These are phyloP conservation scores for Fusarium longipes DNA, from an alignment of 2,329 filamentous ascomycete genomes.

Conservation along the genomic window DNA sequence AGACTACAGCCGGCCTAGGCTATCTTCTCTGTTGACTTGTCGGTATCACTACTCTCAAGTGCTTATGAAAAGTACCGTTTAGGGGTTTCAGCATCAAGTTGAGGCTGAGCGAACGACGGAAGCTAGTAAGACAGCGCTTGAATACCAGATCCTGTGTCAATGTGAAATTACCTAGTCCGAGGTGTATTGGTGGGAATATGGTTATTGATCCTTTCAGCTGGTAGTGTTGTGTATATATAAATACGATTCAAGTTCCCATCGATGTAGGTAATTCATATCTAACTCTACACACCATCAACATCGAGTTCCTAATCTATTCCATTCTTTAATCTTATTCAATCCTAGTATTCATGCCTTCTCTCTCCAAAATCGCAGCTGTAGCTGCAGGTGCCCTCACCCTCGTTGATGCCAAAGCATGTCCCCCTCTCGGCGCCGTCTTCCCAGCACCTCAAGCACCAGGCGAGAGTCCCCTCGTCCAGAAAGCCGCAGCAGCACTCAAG, in stretches of 20 bases:
- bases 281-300: neutral
- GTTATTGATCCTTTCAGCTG: neutral
- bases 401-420: conserved; percentile 51
- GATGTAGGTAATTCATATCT: neutral
- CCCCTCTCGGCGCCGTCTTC: conserved; percentile 57
- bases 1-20: conserved; percentile 16
- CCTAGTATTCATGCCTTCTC: conserved; percentile 22
- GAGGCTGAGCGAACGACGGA: neutral
- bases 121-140: neutral
- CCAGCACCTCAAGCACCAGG: conserved; percentile 52
- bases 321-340: neutral
- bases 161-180: neutral
- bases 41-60: neutral
- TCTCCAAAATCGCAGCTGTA: conserved; percentile 26
- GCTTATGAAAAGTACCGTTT: neutral
- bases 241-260: neutral
- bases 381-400: conserved; percentile 30
- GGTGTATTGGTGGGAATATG: neutral
- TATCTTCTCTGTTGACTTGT: neutral
- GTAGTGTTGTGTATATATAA: conserved; percentile 34
- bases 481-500: conserved; percentile 42
- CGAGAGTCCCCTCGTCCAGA: conserved; percentile 46
- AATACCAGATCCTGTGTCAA: neutral
- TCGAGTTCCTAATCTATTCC: neutral
- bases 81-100: neutral